Conservation (phyloP, 108 stramenopile genomes). For the Cylindrotheca fusiformis region DNA sequence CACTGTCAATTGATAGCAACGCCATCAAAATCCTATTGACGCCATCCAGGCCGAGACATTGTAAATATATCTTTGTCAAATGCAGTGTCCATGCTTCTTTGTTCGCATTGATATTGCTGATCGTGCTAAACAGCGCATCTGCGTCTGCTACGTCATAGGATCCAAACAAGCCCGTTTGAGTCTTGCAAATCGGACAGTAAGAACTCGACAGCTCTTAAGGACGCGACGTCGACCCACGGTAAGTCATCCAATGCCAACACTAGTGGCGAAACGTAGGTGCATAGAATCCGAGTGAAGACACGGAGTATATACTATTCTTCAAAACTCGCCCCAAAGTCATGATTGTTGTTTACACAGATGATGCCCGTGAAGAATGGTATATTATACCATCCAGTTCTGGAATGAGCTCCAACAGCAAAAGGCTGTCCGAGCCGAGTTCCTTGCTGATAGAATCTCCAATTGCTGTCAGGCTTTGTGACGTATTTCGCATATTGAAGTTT, state of each 20-base stretch:
- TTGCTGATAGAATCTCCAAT: background rate
- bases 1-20: background rate
- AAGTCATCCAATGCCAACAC: constrained; percentile 23
- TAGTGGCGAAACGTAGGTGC: constrained; percentile 6
- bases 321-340: background rate
- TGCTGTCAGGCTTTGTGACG: background rate
- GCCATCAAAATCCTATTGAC: constrained; percentile 10
- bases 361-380: background rate
- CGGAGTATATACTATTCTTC: constrained; percentile 1
- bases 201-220: constrained; percentile 21
- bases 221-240: constrained; percentile 29
- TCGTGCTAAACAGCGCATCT: constrained; percentile 1
- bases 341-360: background rate
- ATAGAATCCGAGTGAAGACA: constrained; percentile 12
- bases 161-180: constrained; percentile 21
- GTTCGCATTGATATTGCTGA: constrained; percentile 2
- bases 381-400: background rate
- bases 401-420: background rate
- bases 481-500: background rate
- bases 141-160: constrained; percentile 42
- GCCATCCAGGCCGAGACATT: constrained; percentile 1
- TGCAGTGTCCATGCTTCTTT: background rate
- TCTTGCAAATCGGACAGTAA: constrained; percentile 1
- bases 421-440: background rate
- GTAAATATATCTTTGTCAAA: background rate